Evolutionary conservation across 2,329 filamentous ascomycete species (phyloP), one percentile per base, ranked within the genome.

Genomic region (Ophiostoma fasciatum): DNA sequence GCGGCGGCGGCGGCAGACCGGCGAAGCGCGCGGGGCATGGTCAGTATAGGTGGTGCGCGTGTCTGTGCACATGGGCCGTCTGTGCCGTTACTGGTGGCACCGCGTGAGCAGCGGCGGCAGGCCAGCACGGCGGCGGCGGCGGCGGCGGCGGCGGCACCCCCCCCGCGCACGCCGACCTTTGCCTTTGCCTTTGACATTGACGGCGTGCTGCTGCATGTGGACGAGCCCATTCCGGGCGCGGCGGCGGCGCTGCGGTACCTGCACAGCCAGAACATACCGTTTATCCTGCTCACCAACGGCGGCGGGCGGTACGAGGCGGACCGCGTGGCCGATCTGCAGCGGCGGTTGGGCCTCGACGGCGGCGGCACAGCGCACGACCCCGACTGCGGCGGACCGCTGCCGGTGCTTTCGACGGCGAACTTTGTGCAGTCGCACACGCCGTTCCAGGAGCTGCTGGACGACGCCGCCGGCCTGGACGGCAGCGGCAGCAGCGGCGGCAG

Each of bases 261-360:
- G 15, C 74, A 85, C 47, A 59, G 68, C 31, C 68, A 85, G 50
- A 66, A 71, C 31, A 83, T 94, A 31, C 87, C 87, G 11, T 96
- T 93, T 60, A 88, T 98, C 49, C 73, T 98, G 23, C 67, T 98
- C 43, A 98, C 90, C 40, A 98, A 98, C 58, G 90, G 90, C 47
- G 90, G 90, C 28, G 90, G 90, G 39, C 84, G 80, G 51, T 73
- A 76, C 43, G 88, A 96, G 58, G 63, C 62, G 3, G 76, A 81
- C 40, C 72, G 83, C 14, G 78, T 84, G 21, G 62, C 62, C 7
- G 78, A 87, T 42, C 64, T 92, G 36, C 76, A 71, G 46, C 54
- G 67, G 29, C 74, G 74, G 46, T 67, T 92, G 7, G 63, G 45
- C 4, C 67, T 98, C 41, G 96, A 88, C 39, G 94, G 94, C 56